Base-by-base conservation (phyloP, 768 basidiomycete genomes). In the Auricularia sp. region DNA sequence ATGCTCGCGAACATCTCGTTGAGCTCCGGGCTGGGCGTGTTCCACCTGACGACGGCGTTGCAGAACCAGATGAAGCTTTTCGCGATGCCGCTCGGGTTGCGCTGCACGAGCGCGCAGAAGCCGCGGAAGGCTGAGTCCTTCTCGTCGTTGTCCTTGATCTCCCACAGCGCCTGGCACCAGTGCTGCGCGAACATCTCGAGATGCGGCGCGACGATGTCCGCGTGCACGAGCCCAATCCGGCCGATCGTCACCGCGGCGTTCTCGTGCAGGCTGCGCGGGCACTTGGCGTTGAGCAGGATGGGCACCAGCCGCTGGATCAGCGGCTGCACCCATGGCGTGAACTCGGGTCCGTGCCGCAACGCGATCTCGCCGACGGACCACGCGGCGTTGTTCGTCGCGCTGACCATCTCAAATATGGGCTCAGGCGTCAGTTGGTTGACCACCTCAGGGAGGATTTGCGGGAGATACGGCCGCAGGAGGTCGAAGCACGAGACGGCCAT, bases 301-400 rank as follows among this genome's bases (percentile, higher is more conserved):
- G 96, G 94, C 61, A 98, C 88, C 36, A 99, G 83, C 44, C 94
- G 85, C 62, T 89, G 80, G 68, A 98, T 92, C 45, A 99, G 79
- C 1, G 88, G 87, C 63, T 86, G 83, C 5, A 97, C 94, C 87
- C 90, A 98, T 76, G 90, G 92, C 71, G 88, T 87, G 79, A 98
- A 95, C 69, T 95, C 92, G 68, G 85, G 80, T 63, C 93, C 91
- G 73, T 92, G 94, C 59, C 94, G 91, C 67, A 99, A 77, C 7
- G 97, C 93, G 37, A 99, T 93, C 76, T 99, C 97, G 54, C 97
- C 97, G 35, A 97, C 94, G n/a, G 94, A 94, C 97, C 97, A 99
- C 1, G 96, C 96, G 10, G 97, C 97, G 73, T 99, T 99, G 76
- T 99, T 99, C 74, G 93, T 95, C 4, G 96, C 97, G 69, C 93